phyloP scores from a whole-genome alignment of 345 rosid genomes.

The Moricandia arvensis region DNA sequence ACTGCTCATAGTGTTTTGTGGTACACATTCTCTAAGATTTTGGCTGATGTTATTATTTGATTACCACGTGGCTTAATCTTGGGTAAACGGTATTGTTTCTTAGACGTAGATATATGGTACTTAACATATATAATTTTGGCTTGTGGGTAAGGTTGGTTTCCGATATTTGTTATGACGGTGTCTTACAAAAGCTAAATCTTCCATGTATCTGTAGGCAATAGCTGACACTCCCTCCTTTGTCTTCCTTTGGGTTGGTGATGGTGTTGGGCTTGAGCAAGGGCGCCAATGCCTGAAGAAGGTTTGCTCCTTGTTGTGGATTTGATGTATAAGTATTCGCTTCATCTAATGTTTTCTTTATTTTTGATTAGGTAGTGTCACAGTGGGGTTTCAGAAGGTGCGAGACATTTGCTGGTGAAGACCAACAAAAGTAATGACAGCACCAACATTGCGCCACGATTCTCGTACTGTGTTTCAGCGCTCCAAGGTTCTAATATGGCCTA shows the following conservation, averaged over 20 bases:
- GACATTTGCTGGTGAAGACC: constrained; percentile 99
- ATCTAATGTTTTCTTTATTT: constrained; percentile 2
- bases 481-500: constrained; percentile 60
- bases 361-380: constrained; percentile 42
- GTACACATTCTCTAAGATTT: neutral
- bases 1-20: neutral
- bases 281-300: constrained; percentile 96
- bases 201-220: constrained; percentile 60
- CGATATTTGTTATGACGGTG: neutral
- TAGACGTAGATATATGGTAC: neutral
- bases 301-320: neutral
- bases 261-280: constrained; percentile 96
- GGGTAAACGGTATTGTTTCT: neutral
- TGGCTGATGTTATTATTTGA: neutral
- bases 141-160: neutral
- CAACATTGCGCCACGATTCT: constrained; percentile 92
- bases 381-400: constrained; percentile 99
- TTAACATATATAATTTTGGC: neutral
- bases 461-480: constrained; percentile 97
- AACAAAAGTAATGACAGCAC: constrained; percentile 91
- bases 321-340: neutral
- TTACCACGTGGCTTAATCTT: neutral
- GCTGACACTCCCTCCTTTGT: constrained; percentile 97
- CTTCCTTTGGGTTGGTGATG: constrained; percentile 99
- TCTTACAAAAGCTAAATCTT: neutral